Evolutionary conservation across 2,329 filamentous ascomycete genomes (phyloP), one percentile per base, ranked within the genome.

Genomic region (Pseudogymnoascus sp.): DNA sequence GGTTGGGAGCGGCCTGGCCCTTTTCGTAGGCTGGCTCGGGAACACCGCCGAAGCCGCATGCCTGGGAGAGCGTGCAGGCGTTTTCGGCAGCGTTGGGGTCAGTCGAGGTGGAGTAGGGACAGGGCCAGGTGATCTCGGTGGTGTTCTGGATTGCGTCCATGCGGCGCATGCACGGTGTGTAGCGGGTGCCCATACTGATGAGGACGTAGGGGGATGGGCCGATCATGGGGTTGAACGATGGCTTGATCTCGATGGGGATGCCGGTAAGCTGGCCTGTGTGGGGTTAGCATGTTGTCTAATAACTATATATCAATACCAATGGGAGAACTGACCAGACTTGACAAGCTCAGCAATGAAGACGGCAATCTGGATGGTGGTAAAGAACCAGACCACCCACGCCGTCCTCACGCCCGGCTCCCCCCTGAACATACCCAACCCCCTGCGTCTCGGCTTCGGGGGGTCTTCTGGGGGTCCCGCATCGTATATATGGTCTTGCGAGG

Each of bases 101-200:
- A 21, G 77, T 78, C 1, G 83, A 84, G 0, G 89, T 92, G 0
- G 87, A 83, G 23, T 38, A 25, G 1, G 94, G 93, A 74, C 94
- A 97, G 3, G 88, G 87, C 82, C 91, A 96, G 28, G 72, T 73
- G 62, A 88, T 80, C 1, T 72, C 69, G 4, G 71, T 70, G 5
- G 77, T 77, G 63, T 84, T 79, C 70, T 88, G 87, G 37, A 92
- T 80, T 56, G 80, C 82, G 47, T 83, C 74, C 67, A 90, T 82
- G 69, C 90, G 91, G 78, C 93, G 92, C 94, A 99, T 99, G 76
- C 94, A 99, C 5, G 92, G 91, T 2, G 89, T 85, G 73, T 90
- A 99, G 66, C 94, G 87, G 42, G 92, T 91, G 64, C 94, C 94
- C 91, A 99, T 96, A 75, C 96, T 96, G 78, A 97, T 96, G 70